Base-by-base conservation (phyloP, 768 basidiomycete genomes). In the Mycena galericulata region DNA sequence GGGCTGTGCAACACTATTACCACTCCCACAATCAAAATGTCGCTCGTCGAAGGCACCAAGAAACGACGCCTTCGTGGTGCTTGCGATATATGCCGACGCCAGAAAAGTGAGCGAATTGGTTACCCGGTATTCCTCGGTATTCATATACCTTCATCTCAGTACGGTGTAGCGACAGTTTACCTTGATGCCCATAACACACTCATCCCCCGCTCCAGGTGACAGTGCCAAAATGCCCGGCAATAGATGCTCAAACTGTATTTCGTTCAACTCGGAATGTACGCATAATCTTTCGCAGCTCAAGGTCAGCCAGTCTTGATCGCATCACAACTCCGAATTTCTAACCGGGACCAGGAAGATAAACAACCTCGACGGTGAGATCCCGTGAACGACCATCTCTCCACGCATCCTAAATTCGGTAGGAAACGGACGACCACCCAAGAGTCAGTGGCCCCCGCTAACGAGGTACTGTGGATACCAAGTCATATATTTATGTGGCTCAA, bases 181-280 rank as follows among this genome's bases (percentile, higher is more conserved):
- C 14, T 22, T 6, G n/a, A 1, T n/a, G 17, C 18, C 29, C 2
- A 38, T 17, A 18, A 3, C 32, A 22, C 26, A 20, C 49, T 46
- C 18, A 51, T 10, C 45, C 0, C 47, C n/a, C 43, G 1, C 40
- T n/a, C 4, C 24, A 70, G 64, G 69, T 20, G 69, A 70, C 36
- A 43, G 38, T 27, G 64, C 69, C 5, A 66, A 46, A 12, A 62
- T 62, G 61, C 69, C 65, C 12, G 56, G 45, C 18, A 62, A 58
- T 24, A n/a, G 47, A 18, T 70, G 69, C 11, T 47, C 36, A 1
- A 63, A 63, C 22, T 71, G 70, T 26, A 50, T 67, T n/a, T 20
- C 61, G 2, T 71, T 71, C 45, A 60, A 59, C 20, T 71, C 70
- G 0, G 65, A 63, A 12, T 71, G 70, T 17, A 71, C 62, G 8